These are phyloP conservation scores for Colletotrichum tropicicola DNA, from an alignment of 2,329 filamentous ascomycete genomes.

Conservation along the genomic window DNA sequence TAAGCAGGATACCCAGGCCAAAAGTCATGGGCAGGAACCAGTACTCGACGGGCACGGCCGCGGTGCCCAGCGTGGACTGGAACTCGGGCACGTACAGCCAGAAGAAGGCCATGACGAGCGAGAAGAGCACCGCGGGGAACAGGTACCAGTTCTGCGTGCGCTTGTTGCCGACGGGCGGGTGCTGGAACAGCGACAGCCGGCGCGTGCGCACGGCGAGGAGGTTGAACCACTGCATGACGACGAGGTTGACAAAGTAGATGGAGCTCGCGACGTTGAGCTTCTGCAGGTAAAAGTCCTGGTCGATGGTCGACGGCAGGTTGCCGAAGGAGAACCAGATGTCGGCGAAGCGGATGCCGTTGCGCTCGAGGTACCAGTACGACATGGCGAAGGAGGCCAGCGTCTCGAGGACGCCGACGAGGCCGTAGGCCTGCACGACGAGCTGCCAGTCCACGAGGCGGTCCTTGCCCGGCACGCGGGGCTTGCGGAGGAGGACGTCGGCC, in stretches of 20 bases:
- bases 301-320: conserved; percentile 55
- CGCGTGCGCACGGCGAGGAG: conserved; percentile 75
- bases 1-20: conserved; percentile 62
- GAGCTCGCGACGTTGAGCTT: conserved; percentile 73
- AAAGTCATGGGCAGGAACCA: conserved; percentile 83
- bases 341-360: conserved; percentile 70
- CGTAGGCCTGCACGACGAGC: conserved; percentile 78
- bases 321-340: conserved; percentile 76
- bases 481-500: conserved; percentile 75
- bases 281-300: conserved; percentile 61
- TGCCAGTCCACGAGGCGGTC: conserved; percentile 79
- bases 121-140: conserved; percentile 76
- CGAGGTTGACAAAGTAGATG: conserved; percentile 83
- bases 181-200: conserved; percentile 74
- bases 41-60: conserved; percentile 73
- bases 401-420: conserved; percentile 72
- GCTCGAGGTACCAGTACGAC: conserved; percentile 72
- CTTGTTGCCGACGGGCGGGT: conserved; percentile 73
- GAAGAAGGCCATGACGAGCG: conserved; percentile 74
- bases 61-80: conserved; percentile 68
- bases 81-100: conserved; percentile 75
- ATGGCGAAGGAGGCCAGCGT: conserved; percentile 69
- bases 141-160: conserved; percentile 73
- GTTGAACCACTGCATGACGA: conserved; percentile 86
- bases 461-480: conserved; percentile 73